Conservation (phyloP, 345 rosid species). For the Diplotaxis tenuifolia region DNA sequence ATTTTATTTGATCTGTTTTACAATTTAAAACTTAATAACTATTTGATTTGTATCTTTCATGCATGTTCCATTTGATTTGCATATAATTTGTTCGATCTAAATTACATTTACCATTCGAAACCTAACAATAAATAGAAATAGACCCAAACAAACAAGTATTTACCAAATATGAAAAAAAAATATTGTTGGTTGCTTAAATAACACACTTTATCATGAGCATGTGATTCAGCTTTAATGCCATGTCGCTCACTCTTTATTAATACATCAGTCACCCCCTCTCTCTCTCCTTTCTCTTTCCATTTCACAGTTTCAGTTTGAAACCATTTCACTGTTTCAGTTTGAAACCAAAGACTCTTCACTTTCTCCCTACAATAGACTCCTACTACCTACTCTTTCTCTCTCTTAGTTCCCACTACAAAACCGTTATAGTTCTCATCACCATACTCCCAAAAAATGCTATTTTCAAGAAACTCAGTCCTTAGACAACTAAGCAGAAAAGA, state of each 20-base stretch:
- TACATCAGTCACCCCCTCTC: background rate
- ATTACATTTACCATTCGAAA: too few relatives aligned
- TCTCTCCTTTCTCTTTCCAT: slow-evolving; percentile 3
- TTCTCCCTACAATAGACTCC: slow-evolving; percentile 13
- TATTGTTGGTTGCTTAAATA: slow-evolving; percentile 28
- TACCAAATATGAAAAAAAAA: background rate
- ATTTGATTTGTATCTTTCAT: too few relatives aligned
- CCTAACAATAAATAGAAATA: background rate
- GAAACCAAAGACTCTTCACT: slow-evolving; percentile 16
- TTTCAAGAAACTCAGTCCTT: slow-evolving; percentile 49
- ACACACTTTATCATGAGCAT: slow-evolving; percentile 25
- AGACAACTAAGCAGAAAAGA: slow-evolving; percentile 66
- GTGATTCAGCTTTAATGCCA: slow-evolving; percentile 36
- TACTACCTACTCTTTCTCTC: slow-evolving; percentile 27
- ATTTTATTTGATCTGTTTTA: too few relatives aligned
- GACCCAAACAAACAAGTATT: background rate
- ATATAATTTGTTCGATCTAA: too few relatives aligned
- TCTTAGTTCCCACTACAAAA: slow-evolving; percentile 24
- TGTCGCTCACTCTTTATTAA: slow-evolving; percentile 33
- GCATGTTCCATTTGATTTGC: too few relatives aligned
- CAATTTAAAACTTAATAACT: too few relatives aligned
- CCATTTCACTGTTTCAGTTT: slow-evolving; percentile 22
- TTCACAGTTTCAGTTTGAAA: slow-evolving; percentile 22
- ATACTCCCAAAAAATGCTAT: slow-evolving; percentile 26
- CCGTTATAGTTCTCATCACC: slow-evolving; percentile 13